Evolutionary conservation across 805 yeast species (phyloP).

Genomic region (Ogataea nakhonphanomensis): DNA sequence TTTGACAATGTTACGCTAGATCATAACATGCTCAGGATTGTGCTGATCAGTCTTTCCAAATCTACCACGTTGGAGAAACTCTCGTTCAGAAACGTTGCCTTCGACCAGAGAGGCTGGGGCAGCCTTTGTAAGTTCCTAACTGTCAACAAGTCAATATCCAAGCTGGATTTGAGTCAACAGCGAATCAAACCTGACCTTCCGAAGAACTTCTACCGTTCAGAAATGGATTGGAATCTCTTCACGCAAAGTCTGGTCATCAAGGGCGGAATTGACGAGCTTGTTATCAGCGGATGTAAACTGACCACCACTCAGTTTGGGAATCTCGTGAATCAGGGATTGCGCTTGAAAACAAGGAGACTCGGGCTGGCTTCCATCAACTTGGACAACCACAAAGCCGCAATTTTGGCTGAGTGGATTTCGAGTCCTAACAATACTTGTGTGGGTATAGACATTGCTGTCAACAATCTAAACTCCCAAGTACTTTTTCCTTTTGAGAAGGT

Average conservation of each 20-base stretch:
- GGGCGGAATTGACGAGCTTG: constrained; percentile 57
- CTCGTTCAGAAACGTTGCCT: constrained; percentile 53
- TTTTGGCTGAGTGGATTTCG: constrained; percentile 48
- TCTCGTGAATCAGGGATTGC: constrained; percentile 41
- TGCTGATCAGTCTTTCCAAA: constrained; percentile 43
- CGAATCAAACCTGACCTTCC: constrained; percentile 45
- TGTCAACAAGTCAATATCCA: constrained; percentile 40
- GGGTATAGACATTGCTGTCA: constrained; percentile 56
- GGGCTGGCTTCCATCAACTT: constrained; percentile 54
- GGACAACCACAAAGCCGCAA: constrained; percentile 38
- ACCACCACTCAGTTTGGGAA: constrained; percentile 39
- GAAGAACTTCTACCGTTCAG: constrained; percentile 36
- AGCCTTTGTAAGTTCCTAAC: constrained; percentile 47
- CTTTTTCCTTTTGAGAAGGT: constrained; percentile 44
- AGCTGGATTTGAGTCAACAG: constrained; percentile 57
- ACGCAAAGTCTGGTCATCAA: constrained; percentile 39
- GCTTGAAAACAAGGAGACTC: constrained; percentile 43
- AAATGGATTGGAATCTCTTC: constrained; percentile 54
- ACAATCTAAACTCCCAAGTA: constrained; percentile 46
- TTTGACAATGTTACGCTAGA: constrained; percentile 56
- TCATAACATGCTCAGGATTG: constrained; percentile 49
- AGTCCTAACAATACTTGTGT: constrained; percentile 42
- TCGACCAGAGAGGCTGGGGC: constrained; percentile 50
- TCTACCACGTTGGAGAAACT: constrained; percentile 47
- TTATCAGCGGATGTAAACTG: constrained; percentile 53